Percentiles rank a stretch among this genome's conserved stretches.
Evolutionary conservation across 2,329 filamentous ascomycete genomes (phyloP).

Genomic region (Lachnellula arida): DNA sequence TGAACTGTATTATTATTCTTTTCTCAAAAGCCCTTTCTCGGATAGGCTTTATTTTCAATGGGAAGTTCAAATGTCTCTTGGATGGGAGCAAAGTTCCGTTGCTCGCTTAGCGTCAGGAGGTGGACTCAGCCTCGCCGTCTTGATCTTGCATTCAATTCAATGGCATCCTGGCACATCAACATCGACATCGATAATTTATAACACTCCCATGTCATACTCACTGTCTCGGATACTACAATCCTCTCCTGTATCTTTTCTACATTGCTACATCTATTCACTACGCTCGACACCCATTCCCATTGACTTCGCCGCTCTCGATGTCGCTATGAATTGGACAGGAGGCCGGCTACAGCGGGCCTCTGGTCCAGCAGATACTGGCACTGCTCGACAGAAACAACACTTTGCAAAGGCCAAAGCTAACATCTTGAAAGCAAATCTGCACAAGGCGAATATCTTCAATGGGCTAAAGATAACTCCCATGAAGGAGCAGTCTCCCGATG

Average conservation of each 20-base stretch:
- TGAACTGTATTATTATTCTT: too few species aligned
- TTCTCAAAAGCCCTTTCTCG: too few species aligned
- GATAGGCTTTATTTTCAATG: too few species aligned
- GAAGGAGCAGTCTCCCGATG: constrained; percentile 19
- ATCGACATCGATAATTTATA: too few species aligned
- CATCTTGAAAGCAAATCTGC: constrained; percentile 16
- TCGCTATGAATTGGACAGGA: constrained; percentile 47
- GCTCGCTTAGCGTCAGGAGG: too few species aligned
- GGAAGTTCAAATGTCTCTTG: too few species aligned
- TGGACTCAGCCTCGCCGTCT: too few species aligned
- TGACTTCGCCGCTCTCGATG: neutral
- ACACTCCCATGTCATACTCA: neutral
- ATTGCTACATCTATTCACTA: neutral
- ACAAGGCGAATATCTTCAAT: constrained; percentile 30
- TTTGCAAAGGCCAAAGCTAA: constrained; percentile 41
- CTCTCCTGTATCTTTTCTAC: neutral
- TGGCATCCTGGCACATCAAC: too few species aligned
- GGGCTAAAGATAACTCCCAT: constrained; percentile 30
- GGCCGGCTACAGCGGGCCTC: constrained; percentile 41
- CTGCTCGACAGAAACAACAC: constrained; percentile 42
- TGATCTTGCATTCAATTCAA: too few species aligned
- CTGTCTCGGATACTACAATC: neutral
- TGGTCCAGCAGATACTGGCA: constrained; percentile 31
- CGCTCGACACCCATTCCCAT: neutral
- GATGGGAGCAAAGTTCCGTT: too few species aligned